Evolutionary conservation across 192 early-diverging fungal species (phyloP).

Genomic region (Coemansia sp.): DNA sequence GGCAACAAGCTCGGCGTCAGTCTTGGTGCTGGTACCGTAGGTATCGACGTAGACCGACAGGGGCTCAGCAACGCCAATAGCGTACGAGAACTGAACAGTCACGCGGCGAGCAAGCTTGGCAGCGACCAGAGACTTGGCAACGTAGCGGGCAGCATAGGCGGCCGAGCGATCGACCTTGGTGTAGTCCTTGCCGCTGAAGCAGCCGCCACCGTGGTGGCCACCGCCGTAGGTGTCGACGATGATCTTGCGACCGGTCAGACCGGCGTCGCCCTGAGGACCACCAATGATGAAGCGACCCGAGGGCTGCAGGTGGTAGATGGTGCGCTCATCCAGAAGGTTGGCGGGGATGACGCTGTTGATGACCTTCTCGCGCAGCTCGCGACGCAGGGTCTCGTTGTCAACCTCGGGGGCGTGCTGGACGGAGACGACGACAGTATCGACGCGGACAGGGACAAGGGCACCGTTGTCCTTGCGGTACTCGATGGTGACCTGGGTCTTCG

Average conservation of each 20-base stretch:
- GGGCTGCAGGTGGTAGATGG: constrained; percentile 96
- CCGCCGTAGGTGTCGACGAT: constrained; percentile 86
- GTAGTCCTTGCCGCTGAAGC: too few species aligned
- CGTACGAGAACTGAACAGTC: constrained; percentile 96
- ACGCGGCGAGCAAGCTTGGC: constrained; percentile 90
- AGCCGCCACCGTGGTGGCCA: constrained; percentile 96
- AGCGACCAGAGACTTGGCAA: constrained; percentile 94
- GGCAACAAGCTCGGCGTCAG: constrained; percentile 83
- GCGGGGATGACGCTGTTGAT: constrained; percentile 91
- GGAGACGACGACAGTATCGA: constrained; percentile 97
- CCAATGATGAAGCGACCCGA: constrained; percentile 99
- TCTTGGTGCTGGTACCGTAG: constrained; percentile 90
- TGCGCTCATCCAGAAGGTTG: constrained; percentile 80
- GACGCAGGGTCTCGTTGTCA: constrained; percentile 77
- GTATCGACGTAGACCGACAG: constrained; percentile 95
- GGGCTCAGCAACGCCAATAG: constrained; percentile 97
- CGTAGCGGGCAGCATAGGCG: constrained; percentile 97
- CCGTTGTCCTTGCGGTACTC: constrained; percentile 96
- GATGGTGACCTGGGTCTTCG: constrained; percentile 99
- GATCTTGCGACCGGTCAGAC: constrained; percentile 97
- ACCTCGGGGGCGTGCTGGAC: constrained; percentile 94
- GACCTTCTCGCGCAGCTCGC: constrained; percentile 88
- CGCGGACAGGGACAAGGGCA: constrained; percentile 91
- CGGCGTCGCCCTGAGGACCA: constrained; percentile 99
- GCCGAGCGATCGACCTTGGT: too few species aligned